phyloP scores from a whole-genome alignment of 2,329 filamentous ascomycete species.

The Hymenoscyphus scutula region DNA sequence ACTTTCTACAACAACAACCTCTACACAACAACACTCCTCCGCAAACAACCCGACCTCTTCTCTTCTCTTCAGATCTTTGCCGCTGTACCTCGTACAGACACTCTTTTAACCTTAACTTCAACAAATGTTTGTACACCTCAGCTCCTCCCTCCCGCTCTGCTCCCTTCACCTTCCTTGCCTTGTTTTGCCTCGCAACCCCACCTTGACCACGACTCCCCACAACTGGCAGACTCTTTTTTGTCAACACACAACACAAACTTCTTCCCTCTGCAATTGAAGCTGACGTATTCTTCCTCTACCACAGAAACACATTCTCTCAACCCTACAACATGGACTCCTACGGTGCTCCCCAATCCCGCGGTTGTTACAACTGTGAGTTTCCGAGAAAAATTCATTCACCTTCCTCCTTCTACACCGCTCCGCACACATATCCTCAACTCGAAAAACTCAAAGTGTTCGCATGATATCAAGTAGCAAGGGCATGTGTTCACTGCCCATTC shows the following conservation, averaged over 20 bases:
- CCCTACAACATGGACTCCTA: constrained; percentile 34
- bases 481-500: not conserved
- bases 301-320: constrained; percentile 21
- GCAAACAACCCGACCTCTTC: not conserved
- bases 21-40: not conserved
- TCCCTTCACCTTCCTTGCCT: not conserved
- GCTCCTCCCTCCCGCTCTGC: not conserved
- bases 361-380: constrained; percentile 52
- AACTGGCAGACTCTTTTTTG: not conserved
- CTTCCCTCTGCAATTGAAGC: constrained; percentile 3
- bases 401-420: constrained; percentile 20
- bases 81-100: constrained; percentile 9
- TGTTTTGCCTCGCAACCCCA: constrained; percentile 8
- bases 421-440: not conserved
- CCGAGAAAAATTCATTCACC: constrained; percentile 12
- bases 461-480: not conserved
- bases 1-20: not conserved
- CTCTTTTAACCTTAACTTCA: not conserved
- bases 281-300: constrained; percentile 17
- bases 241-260: not conserved
- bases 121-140: not conserved
- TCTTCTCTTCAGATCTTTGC: not conserved
- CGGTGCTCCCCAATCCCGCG: constrained; percentile 37
- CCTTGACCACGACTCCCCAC: constrained; percentile 6
- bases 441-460: not conserved